Evolutionary conservation across 768 basidiomycete genomes (phyloP), one percentile per base, ranked within the genome.

Genomic region (Boletus sp.): DNA sequence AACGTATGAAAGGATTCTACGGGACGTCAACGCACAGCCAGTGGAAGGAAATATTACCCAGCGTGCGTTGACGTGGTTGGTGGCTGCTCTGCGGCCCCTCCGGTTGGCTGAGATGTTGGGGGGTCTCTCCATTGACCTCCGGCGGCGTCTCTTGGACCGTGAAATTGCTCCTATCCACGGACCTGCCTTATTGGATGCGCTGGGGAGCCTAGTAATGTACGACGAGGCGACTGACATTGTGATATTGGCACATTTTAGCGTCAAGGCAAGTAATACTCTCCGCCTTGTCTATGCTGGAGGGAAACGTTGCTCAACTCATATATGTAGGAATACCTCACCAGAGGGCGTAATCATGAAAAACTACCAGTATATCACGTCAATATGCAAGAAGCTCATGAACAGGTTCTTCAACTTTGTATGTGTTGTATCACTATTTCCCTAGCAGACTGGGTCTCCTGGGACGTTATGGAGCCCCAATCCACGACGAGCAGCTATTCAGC

Each of bases 1-100:
- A 18, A 66, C 61, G 1, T 66, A 66, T 17, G 58, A 66, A 17
- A 56, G 61, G 17, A 66, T 66, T 18, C 47, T 65, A 1, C n/a
- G 42, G 14, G 36, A 8, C 7, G 56, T 66, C 1, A 42, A 58
- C 24, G 30, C 18, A 18, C 41, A 32, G 8, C 30, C 47, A 18
- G 46, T 52, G 1, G 50, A 58, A 5, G 54, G 44, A 30, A 50
- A 20, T 1, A 2, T 60, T 6, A 59, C 49, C 3, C 33, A 2
- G 2, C 58, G 58, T 5, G 46, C 61, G 3, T 35, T 66, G 17
- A 24, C 42, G 17, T 66, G 64, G 64, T 56, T 66, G 2, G 57
- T 66, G 2, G 51, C 50, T 29, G 45, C 61, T 12, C 29, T 60
- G 20, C 50, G 51, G 15, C 58, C 58, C 11, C 24, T 66, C 3